Evolutionary conservation across 2,329 filamentous ascomycete species (phyloP), one percentile per base, ranked within the genome.

Genomic region (Nigrospora osmanthi): DNA sequence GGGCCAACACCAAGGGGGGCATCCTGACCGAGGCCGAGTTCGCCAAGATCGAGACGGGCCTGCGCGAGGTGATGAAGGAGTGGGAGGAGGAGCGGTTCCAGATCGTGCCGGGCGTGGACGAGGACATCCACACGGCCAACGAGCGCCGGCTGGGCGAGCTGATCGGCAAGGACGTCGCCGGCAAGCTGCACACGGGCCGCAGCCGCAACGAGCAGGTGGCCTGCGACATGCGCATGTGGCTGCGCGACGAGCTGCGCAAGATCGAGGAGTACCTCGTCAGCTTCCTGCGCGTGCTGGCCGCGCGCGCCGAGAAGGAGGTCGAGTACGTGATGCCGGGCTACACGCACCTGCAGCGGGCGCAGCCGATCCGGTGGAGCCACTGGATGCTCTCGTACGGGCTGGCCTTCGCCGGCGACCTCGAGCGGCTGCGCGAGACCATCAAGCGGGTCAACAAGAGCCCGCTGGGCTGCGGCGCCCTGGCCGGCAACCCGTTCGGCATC

Each of bases 121-220:
- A 60, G 30, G 64, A 55, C 44, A 55, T 56, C 40, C 53, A 56
- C 23, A 55, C 53, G 6, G 53, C 53, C 4, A 55, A 54, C 15
- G 53, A 55, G 15, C 50, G 84, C 44, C 77, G 84, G 3, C 66
- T 88, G 2, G 85, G 87, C 42, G 89, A 95, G 70, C 76, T 95
- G 50, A 90, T 95, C 50, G 88, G 89, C 57, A 90, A 86, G 64
- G 80, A 89, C 23, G 81, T 86, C 46, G 88, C 84, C 1, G 89
- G 90, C 19, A 95, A 95, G 71, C 78, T 95, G 47, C 90, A 95
- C 67, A 95, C 89, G 3, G 84, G 84, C 37, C 83, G 90, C 43
- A 90, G 85, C 63, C 79, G 89, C 55, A 95, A 95, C 59, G 89
- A 96, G 67, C 89, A 95, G 68, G 81, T 95, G 46, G 89, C 83